Base-by-base conservation (phyloP, 1,139 yeast species). In the Debaryomyces subglobosus region DNA sequence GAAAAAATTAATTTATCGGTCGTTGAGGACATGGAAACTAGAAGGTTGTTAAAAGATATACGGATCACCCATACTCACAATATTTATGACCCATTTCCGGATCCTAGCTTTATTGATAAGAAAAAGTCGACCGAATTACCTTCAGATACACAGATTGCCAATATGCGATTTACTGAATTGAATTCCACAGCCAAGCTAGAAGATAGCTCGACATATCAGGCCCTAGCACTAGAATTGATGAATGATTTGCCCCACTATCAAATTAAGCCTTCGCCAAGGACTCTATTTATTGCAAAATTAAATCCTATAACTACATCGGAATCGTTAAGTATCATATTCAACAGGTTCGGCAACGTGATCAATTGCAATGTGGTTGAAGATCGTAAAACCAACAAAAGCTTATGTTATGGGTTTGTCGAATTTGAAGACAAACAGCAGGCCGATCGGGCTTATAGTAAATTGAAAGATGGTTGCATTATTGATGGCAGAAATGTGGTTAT, bases 401-500 rank as follows among this genome's bases (percentile, higher is more conserved):
- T 82, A 39, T 76, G 81, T 50, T 85, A 84, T 55, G 91, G 85
- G 1, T 85, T 85, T 53, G 78, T 85, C 23, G 88, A 85, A 57
- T 84, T 68, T 59, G 75, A 69, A 23, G 60, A 65, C 2, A 69
- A 70, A 51, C 65, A 66, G 33, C 74, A 75, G 37, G 85, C 88
- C 44, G 90, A 85, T 55, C 54, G 61, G 23, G 90, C 90, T 0
- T 85, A 82, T 59, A 65, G 70, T 46, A 81, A 79, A 56, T 80
- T 85, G 79, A 80, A 81, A 39, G 78, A 78, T 10, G 62, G 67
- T 3, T 86, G 81, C 7, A 58, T 85, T 41, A 82, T 85, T 36
- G 91, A 85, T 59, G 91, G 86, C 47, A 65, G 78, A 29, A 71
- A 86, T 45, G 77, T 85, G 24, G 82, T 82, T 51, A 86, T 85